Percentiles rank a stretch among this genome's conserved stretches.
Evolutionary conservation across 2,329 filamentous ascomycete genomes (phyloP).

Genomic region (Aspergillus hortae): DNA sequence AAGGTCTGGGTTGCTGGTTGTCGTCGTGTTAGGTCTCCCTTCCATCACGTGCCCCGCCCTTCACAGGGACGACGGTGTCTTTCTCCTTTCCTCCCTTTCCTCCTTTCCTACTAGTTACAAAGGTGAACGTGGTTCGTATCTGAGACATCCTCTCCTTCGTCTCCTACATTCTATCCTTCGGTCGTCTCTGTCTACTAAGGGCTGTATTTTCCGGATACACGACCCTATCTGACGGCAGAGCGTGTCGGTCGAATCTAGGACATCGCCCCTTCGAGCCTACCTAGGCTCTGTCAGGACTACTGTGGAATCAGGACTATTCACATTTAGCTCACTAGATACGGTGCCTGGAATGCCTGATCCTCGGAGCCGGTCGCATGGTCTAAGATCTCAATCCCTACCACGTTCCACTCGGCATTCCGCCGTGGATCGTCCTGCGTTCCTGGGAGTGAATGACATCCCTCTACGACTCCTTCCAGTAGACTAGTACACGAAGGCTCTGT

Average conservation of each 20-base stretch:
- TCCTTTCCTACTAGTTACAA: not conserved
- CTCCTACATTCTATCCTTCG: conserved; percentile 7
- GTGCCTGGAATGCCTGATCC: too few species aligned
- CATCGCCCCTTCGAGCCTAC: too few species aligned
- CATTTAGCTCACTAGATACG: too few species aligned
- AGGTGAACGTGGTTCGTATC: not conserved
- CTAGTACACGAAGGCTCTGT: conserved; percentile 2
- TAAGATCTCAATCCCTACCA: not conserved
- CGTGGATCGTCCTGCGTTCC: not conserved
- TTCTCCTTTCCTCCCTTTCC: not conserved
- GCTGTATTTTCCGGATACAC: not conserved
- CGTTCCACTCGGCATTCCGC: conserved; percentile 3
- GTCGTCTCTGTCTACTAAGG: not conserved
- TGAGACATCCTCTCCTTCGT: conserved; percentile 1
- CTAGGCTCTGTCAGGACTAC: too few species aligned
- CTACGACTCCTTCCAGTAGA: not conserved
- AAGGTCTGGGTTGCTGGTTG: not conserved
- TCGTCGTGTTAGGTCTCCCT: not conserved
- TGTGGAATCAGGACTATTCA: too few species aligned
- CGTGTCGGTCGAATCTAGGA: not conserved
- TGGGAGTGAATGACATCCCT: conserved; percentile 3
- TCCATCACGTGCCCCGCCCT: conserved; percentile 10
- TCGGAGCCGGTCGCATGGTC: too few species aligned
- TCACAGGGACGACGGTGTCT: not conserved
- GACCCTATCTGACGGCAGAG: not conserved